Evolutionary conservation across 2,329 filamentous ascomycete species (phyloP).

Genomic region (Dothistroma pini): DNA sequence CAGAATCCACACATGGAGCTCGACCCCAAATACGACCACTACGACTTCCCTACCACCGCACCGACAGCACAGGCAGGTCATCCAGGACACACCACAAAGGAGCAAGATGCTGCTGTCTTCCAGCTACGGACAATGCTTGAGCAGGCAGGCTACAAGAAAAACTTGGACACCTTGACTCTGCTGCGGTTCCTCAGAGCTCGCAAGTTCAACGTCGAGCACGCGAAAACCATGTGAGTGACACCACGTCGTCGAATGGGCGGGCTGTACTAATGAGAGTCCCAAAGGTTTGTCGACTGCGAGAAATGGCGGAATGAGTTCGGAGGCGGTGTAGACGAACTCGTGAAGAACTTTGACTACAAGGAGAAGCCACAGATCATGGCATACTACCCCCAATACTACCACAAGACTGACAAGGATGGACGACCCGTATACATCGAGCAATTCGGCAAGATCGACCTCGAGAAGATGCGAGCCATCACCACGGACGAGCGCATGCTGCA

Average conservation of each 20-base stretch:
- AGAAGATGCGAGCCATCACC: conserved; percentile 88
- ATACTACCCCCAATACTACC: conserved; percentile 98
- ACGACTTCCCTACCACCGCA: conserved; percentile 82
- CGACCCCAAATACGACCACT: conserved; percentile 92
- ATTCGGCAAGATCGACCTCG: conserved; percentile 87
- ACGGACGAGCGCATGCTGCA: conserved; percentile 88
- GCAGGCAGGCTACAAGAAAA: conserved; percentile 72
- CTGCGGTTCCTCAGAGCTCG: conserved; percentile 74
- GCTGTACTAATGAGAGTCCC: conserved; percentile 24
- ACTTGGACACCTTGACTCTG: conserved; percentile 88
- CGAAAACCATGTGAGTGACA: conserved; percentile 77
- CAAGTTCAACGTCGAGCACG: conserved; percentile 82
- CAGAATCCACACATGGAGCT: conserved; percentile 48
- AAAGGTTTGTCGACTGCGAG: conserved; percentile 85
- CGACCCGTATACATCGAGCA: conserved; percentile 97
- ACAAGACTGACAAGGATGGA: conserved; percentile 95
- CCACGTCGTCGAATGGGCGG: not conserved
- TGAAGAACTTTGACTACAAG: conserved; percentile 77
- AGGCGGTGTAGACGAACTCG: conserved; percentile 68
- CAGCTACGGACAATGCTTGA: conserved; percentile 85
- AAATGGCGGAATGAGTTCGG: conserved; percentile 86
- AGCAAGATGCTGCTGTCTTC: conserved; percentile 84
- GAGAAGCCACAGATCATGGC: conserved; percentile 81
- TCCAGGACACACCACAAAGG: conserved; percentile 77
- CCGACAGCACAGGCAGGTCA: conserved; percentile 70